A percentile compares a stretch with the other conserved stretches of the same genome.
phyloP scores from a whole-genome alignment of 1,139 yeast genomes.

The Hemisphaericaspora xylofermentans region DNA sequence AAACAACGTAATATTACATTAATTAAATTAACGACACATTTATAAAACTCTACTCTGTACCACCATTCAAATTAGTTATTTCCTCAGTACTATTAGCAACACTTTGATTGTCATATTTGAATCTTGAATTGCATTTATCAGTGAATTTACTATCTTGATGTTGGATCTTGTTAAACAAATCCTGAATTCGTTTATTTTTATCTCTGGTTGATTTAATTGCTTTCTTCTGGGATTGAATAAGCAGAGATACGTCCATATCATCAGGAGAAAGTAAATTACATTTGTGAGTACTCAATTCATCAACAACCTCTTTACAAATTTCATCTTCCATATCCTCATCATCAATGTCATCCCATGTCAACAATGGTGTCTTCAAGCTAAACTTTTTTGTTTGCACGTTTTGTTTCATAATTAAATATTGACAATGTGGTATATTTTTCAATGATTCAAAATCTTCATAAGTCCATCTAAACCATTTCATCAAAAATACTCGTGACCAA shows the following conservation, averaged over 20 bases:
- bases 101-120: constrained; percentile 32
- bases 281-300: constrained; percentile 39
- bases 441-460: constrained; percentile 85
- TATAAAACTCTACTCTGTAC: background rate
- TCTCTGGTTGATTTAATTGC: constrained; percentile 39
- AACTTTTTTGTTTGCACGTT: constrained; percentile 45
- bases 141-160: constrained; percentile 13
- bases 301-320: constrained; percentile 40
- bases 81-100: constrained; percentile 24
- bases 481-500: constrained; percentile 86
- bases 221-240: constrained; percentile 44
- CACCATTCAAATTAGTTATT: background rate
- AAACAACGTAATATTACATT: background rate
- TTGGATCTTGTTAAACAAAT: constrained; percentile 28
- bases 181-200: constrained; percentile 39
- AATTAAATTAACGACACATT: background rate
- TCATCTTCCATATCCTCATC: constrained; percentile 39
- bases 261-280: constrained; percentile 25
- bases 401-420: constrained; percentile 74
- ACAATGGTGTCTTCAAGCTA: constrained; percentile 50
- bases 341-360: constrained; percentile 60
- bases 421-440: constrained; percentile 81
- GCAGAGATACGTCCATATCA: constrained; percentile 42
- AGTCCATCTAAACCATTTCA: constrained; percentile 93
- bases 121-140: constrained; percentile 18